Base-by-base conservation (phyloP, 2,329 filamentous ascomycete species). In the Elsinoe perseae region DNA sequence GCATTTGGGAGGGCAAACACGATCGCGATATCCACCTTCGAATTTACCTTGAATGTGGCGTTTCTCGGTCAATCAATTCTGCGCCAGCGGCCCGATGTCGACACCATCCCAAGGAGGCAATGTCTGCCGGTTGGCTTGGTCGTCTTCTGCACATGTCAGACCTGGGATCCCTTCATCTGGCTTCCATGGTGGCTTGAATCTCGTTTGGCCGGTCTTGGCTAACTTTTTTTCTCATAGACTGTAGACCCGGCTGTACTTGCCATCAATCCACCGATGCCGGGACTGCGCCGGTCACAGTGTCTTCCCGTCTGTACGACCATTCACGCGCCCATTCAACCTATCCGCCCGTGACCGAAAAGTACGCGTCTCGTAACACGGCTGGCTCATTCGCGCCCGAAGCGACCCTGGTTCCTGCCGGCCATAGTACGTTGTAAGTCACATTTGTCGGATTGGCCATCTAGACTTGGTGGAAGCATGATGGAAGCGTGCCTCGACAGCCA, bases 201-300 rank as follows among this genome's bases (percentile, higher is more conserved):
- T 18, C 14, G 9, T 52, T 36, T 52, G 38, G 25, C 48, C 30
- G 48, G 30, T 25, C 48, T 52, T 52, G 48, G 48, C 48, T 52
- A 20, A 52, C 48, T 18, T 10, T 18, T 20, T 25, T 12, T 36
- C 32, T 32, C 23, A 20, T 18, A 50, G 44, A 32, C 16, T 32
- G 27, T 18, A 9, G 6, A 4, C 16, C 25, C 44, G 27, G 44
- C 44, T 30, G 44, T 16, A 32, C 44, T 25, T 30, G 44, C 44
- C 28, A 28, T n/a, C 12, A 36, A 28, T 38, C 48, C 4, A 16
- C 16, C 20, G 25, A 52, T n/a, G 18, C 16, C n/a, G 27, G 9
- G 9, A 23, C 14, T 18, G 25, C n/a, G 18, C 30, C 48, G 38
- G 27, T 25, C 7, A 21, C 16, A 28, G 25, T 5, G 7, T 12